These are phyloP conservation scores for Plasmodium relictum DNA, from an alignment of 169 alveolate species.

Conservation along the genomic window DNA sequence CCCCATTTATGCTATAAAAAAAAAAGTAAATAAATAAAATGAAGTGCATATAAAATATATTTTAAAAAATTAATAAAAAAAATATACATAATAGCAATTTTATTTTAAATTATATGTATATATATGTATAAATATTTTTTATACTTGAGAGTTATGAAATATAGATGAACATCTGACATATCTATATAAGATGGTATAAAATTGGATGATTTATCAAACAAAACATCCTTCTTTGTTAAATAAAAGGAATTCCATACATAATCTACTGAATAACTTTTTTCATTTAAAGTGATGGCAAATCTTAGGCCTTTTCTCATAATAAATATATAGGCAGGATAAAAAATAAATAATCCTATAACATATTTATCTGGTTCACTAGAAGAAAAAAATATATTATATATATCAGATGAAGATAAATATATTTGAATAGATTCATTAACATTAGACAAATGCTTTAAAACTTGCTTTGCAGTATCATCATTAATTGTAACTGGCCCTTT, in stretches of 20 bases:
- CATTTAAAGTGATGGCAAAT: constrained; percentile 59
- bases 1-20: constrained; percentile 31
- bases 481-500: constrained; percentile 83
- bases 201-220: constrained; percentile 43
- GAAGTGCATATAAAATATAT: no score
- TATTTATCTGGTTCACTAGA: constrained; percentile 19
- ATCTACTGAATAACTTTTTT: constrained; percentile 69
- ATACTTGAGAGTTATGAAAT: constrained; percentile 40
- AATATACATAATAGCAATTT: background rate
- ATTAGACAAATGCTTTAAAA: constrained; percentile 79
- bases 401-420: constrained; percentile 52
- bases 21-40: constrained; percentile 5
- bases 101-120: background rate
- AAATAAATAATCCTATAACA: constrained; percentile 55
- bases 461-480: constrained; percentile 78
- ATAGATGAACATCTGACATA: constrained; percentile 47
- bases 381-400: constrained; percentile 62
- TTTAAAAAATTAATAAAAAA: background rate
- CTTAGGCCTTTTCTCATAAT: constrained; percentile 66
- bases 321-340: constrained; percentile 65
- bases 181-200: constrained; percentile 63
- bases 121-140: background rate
- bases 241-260: constrained; percentile 68
- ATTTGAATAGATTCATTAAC: constrained; percentile 52
- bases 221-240: constrained; percentile 50